Evolutionary conservation across 2,329 filamentous ascomycete species (phyloP).

Genomic region (Lojkania enalia): DNA sequence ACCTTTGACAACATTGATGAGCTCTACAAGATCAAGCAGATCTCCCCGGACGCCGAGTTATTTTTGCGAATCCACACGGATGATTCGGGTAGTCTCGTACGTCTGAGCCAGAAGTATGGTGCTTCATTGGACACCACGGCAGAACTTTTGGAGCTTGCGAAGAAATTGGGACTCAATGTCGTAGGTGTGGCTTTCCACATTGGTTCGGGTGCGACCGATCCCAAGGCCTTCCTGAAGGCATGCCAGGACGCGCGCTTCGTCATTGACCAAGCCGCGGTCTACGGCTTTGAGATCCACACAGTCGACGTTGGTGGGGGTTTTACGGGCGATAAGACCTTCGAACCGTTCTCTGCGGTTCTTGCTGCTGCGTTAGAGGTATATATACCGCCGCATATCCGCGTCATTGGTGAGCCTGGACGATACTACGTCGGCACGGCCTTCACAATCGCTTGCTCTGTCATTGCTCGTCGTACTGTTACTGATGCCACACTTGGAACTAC

Average conservation of each 20-base stretch:
- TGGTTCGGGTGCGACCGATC: slow-evolving; percentile 92
- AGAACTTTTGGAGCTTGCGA: slow-evolving; percentile 76
- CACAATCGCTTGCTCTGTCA: slow-evolving; percentile 93
- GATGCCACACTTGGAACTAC: slow-evolving; percentile 67
- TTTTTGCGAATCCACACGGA: slow-evolving; percentile 95
- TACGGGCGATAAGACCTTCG: slow-evolving; percentile 86
- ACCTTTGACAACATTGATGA: slow-evolving; percentile 99
- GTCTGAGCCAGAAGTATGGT: slow-evolving; percentile 95
- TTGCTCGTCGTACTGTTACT: slow-evolving; percentile 86
- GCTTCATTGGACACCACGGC: slow-evolving; percentile 82
- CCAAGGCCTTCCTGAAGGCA: slow-evolving; percentile 86
- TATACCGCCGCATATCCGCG: slow-evolving; percentile 79
- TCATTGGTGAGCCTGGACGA: slow-evolving; percentile 95
- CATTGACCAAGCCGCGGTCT: slow-evolving; percentile 77
- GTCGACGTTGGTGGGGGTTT: slow-evolving; percentile 96
- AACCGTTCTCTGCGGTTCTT: slow-evolving; percentile 82
- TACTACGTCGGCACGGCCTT: slow-evolving; percentile 95
- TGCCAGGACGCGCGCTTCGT: slow-evolving; percentile 86
- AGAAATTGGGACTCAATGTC: slow-evolving; percentile 82
- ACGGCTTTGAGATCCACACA: slow-evolving; percentile 81
- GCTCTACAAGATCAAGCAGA: slow-evolving; percentile 94
- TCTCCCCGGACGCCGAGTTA: slow-evolving; percentile 86
- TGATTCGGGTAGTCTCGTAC: slow-evolving; percentile 91
- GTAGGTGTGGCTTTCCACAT: slow-evolving; percentile 98
- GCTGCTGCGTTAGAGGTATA: slow-evolving; percentile 80